Evolutionary conservation across 2,329 filamentous ascomycete genomes (phyloP), one percentile per base, ranked within the genome.

Genomic region (Xylaria hypoxylon): DNA sequence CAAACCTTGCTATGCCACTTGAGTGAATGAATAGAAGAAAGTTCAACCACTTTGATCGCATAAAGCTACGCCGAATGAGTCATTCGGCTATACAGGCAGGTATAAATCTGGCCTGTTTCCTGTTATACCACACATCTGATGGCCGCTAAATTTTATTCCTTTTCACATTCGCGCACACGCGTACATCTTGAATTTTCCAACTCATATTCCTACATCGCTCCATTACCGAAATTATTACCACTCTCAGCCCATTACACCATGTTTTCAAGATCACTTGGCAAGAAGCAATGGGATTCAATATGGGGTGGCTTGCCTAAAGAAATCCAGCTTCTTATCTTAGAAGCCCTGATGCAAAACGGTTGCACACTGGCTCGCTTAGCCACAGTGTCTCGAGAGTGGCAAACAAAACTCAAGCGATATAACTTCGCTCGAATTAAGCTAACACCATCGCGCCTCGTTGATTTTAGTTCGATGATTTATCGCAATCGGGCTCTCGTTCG

Each of bases 401-500:
- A 51, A 33, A 35, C 52, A 51, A 33, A 51, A 2, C 22, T 63
- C 44, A 52, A 63, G 44, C 51, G 52, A 57, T 33, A 42, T 56
- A 51, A 51, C 33, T 57, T 57, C 24, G 33, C 33, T 51, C 44
- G 26, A 19, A 58, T 57, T 38, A 58, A 40, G n/a, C 44, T 35
- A 13, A 52, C 50, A 22, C 68, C 65, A 58, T 71, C 73, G 53
- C 73, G 76, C 38, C 64, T 78, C 63, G 68, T 53, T 51, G 57
- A 76, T 47, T 75, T 77, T 62, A 40, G 61, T 65, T 68, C 65
- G 2, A 78, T 79, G 68, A 68, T 67, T 58, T 60, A 69, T 69
- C 77, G 76, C 31, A 77, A 74, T 61, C 73, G 70, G 40, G 64
- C 63, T 68, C 70, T 74, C 60, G 73, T 77, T 31, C 33, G 64